Conservation (phyloP, 2,329 filamentous ascomycete genomes). For the Diplodia seriata region DNA sequence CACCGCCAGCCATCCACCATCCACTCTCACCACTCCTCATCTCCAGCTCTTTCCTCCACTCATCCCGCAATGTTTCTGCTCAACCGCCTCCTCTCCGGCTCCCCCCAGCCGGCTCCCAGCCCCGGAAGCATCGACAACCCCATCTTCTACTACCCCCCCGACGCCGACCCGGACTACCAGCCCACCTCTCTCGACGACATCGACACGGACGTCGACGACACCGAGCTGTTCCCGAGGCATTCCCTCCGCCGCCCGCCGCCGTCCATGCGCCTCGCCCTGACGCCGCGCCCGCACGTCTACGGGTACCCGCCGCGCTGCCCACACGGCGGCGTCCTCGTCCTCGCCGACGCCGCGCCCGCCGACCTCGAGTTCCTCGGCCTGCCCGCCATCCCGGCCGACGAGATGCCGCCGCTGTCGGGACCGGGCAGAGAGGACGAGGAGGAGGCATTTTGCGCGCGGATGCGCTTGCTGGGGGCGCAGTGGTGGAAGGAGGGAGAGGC, state of each 20-base stretch:
- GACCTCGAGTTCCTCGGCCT: conserved; percentile 14
- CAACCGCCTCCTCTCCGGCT: background rate
- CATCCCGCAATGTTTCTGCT: background rate
- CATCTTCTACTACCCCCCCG: background rate
- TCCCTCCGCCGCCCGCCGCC: background rate
- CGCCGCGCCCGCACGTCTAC: conserved; percentile 4
- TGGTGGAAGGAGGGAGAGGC: conserved; percentile 3
- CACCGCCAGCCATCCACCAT: background rate
- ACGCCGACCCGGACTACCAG: background rate
- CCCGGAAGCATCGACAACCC: background rate
- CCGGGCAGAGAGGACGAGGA: background rate
- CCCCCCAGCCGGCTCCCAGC: background rate
- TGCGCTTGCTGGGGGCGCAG: conserved; percentile 1
- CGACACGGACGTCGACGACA: background rate
- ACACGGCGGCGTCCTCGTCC: background rate
- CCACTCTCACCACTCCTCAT: background rate
- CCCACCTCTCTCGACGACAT: background rate
- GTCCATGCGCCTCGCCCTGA: background rate
- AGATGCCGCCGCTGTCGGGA: background rate
- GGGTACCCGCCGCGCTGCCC: background rate
- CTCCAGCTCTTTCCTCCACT: background rate
- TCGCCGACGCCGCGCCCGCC: background rate
- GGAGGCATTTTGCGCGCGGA: conserved; percentile 3
- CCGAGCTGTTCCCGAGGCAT: background rate
- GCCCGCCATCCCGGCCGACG: conserved; percentile 5